phyloP scores from a whole-genome alignment of 2,329 filamentous ascomycete species.

The Xylaria sp. region DNA sequence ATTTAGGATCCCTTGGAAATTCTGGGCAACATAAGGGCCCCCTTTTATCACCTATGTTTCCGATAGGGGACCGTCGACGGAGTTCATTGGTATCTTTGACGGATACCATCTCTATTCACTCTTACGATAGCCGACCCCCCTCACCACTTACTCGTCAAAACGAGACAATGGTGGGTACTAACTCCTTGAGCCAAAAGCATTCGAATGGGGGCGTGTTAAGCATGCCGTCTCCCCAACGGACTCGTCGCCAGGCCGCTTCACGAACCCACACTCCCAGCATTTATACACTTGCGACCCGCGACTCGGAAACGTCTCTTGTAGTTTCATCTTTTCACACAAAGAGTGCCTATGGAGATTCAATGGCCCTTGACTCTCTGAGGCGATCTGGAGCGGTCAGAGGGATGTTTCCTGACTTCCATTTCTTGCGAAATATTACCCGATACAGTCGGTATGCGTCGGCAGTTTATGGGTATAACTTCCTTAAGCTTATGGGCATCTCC shows the following conservation, averaged over 20 bases:
- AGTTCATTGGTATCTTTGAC: slow-evolving; percentile 67
- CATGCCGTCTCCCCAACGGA: slow-evolving; percentile 38
- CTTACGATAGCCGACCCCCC: slow-evolving; percentile 56
- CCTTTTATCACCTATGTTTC: slow-evolving; percentile 61
- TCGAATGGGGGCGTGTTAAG: slow-evolving; percentile 28
- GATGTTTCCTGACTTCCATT: slow-evolving; percentile 68
- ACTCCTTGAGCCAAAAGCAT: slow-evolving; percentile 32
- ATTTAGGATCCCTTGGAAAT: slow-evolving; percentile 48
- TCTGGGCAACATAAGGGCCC: slow-evolving; percentile 51
- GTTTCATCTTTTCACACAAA: slow-evolving; percentile 61
- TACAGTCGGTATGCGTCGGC: slow-evolving; percentile 75
- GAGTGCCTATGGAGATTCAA: slow-evolving; percentile 59
- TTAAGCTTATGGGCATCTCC: slow-evolving; percentile 70
- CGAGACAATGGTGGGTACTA: not conserved
- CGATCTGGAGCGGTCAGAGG: slow-evolving; percentile 65
- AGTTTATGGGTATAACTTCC: slow-evolving; percentile 71
- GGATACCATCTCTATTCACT: slow-evolving; percentile 64
- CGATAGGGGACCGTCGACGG: slow-evolving; percentile 61
- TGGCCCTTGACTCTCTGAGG: slow-evolving; percentile 60
- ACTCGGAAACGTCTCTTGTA: slow-evolving; percentile 64
- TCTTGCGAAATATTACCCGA: slow-evolving; percentile 70
- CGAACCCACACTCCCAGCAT: slow-evolving; percentile 62
- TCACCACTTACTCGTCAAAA: slow-evolving; percentile 51
- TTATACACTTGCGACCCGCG: slow-evolving; percentile 68
- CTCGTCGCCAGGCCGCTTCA: slow-evolving; percentile 48